Base-by-base conservation (phyloP, 305 asterid species). In the Euphrasia arctica region DNA sequence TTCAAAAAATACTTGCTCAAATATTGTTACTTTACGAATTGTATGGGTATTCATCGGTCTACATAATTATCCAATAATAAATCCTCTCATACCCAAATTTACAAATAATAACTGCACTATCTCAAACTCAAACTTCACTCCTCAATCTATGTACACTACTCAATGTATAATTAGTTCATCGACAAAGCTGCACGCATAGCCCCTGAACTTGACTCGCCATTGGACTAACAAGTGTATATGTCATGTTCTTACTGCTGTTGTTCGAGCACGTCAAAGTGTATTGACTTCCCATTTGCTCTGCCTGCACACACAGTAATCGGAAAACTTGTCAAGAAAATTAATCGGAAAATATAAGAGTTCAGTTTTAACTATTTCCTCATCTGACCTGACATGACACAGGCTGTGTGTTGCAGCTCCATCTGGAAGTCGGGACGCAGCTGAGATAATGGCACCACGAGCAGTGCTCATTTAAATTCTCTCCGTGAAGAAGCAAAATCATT, bases 401-500 rank as follows among this genome's bases (percentile, higher is more conserved):
- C 60, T 70, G 81, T 2, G 80, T 72, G 70, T 85, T 78, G 77
- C 91, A 85, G 56, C 73, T 82, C 88, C 91, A 85, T 67, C 78
- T 73, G 0, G 85, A 75, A 32, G 88, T 80, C 32, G 91, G 91
- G 61, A 82, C 83, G 6, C 91, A 82, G 6, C 86, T 85, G 54
- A 85, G 78, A 62, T 85, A 85, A 65, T 82, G 91, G 70, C 88
- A 85, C 91, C 91, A 85, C 5, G 85, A 79, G 77, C 91, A 85
- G 67, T 75, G 81, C 36, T 85, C 80, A 29, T 85, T 82, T 54
- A 81, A 61, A 70, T 85, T 82, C 72, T 71, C 91, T 2, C 85
- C 85, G 0, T 80, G 86, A 10, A 82, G 80, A 58, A 85, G 85
- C 79, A 82, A 49, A 42, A 78, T 81, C 69, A 82, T 13, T 39